Conservation (phyloP, 139 green algal genomes). For the Zygnema cylindricum region DNA sequence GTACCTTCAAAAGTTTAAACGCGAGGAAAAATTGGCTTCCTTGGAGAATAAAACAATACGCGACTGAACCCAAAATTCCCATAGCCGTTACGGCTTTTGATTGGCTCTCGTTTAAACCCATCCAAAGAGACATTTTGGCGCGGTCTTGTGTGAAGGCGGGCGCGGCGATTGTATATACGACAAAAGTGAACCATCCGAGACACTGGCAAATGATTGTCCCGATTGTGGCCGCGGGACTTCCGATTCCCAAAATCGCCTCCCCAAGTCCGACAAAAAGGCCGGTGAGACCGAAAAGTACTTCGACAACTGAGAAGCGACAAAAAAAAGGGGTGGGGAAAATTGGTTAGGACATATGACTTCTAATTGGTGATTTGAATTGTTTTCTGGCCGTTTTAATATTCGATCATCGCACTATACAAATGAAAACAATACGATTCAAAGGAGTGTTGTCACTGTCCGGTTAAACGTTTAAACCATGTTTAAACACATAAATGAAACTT, state of each 20-base stretch:
- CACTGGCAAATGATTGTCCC: constrained; percentile 1
- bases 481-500: too few species aligned
- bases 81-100: background rate
- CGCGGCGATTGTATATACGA: constrained; percentile 16
- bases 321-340: background rate
- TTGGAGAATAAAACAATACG: background rate
- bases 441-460: too few species aligned
- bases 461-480: too few species aligned
- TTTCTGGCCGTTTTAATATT: too few species aligned
- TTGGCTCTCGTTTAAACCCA: background rate
- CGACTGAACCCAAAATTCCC: background rate
- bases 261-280: background rate
- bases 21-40: constrained; percentile 18
- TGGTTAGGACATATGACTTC: too few species aligned
- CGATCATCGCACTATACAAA: too few species aligned
- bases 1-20: constrained; percentile 5
- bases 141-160: background rate
- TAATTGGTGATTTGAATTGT: too few species aligned
- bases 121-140: background rate
- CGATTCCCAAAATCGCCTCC: background rate
- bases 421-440: too few species aligned
- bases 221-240: background rate
- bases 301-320: background rate
- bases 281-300: constrained; percentile 11
- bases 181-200: constrained; percentile 17